Evolutionary conservation across 495 filamentous ascomycete genomes (phyloP), one percentile per base, ranked within the genome.

Genomic region (Evansstolkia leycettana): DNA sequence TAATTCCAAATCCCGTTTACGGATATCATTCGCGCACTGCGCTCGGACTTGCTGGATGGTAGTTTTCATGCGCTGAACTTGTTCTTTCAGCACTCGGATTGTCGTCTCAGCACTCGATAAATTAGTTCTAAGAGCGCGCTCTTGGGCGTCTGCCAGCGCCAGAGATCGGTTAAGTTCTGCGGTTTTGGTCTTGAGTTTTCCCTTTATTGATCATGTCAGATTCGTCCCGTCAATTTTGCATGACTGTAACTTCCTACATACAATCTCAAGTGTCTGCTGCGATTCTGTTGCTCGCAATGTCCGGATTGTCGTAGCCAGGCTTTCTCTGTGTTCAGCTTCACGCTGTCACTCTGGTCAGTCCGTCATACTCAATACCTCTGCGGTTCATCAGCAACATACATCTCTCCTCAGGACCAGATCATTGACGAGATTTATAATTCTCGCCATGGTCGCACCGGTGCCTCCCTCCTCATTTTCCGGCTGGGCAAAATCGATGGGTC

Each of bases 391-490:
- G 20, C 20, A 18, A 67, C 80, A 37, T 63, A 92, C 84, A 51
- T 93, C 87, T 62, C 85, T 73, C 41, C 83, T 69, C 40, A 82
- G 45, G 20, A 96, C 82, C 36, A 98, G 58, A 51, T 98, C 90
- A 50, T 98, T 92, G 29, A 98, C 77, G 28, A 95, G 65, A 50
- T 84, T 84, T 52, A 98, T 95, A 48, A 94, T 75, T 43, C 78
- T 75, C 31, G 80, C 80, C 76, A 88, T 89, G 3, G 84, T 84
- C 9, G 64, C 69, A 28, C 76, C 75, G 7, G 70, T 52, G 12
- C 70, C 75, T 14, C 72, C 76, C 19, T 80, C 76, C 33, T 64
- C 70, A 40, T 73, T 71, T 32, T 78, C 74, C 10, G 85, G 84
- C 19, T 73, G 60, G 40, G 82, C 77, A 53, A 96, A 98, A 51